Conservation (phyloP, 2,329 filamentous ascomycete species). For the Byssochlamys sp. region DNA sequence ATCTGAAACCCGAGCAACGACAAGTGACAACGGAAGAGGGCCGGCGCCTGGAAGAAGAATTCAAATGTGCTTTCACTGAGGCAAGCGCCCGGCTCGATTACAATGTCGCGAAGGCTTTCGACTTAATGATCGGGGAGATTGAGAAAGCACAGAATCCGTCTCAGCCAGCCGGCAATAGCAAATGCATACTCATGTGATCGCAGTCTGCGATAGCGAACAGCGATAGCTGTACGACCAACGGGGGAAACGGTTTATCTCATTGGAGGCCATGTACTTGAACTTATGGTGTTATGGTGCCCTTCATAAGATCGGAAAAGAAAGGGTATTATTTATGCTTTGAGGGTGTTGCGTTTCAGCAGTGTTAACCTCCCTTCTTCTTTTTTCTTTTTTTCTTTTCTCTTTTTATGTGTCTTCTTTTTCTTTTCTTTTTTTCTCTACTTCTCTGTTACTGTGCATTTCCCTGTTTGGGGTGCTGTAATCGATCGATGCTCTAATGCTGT, state of each 20-base stretch:
- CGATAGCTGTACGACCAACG: background rate
- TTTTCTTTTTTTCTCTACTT: too few relatives aligned
- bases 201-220: background rate
- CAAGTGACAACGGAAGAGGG: slow-evolving; percentile 82
- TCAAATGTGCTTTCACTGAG: slow-evolving; percentile 89
- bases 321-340: background rate
- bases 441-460: too few relatives aligned
- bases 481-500: background rate
- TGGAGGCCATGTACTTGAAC: background rate
- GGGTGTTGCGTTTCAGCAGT: background rate
- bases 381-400: too few relatives aligned
- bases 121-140: slow-evolving; percentile 86
- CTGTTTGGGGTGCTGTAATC: background rate
- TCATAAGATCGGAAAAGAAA: background rate
- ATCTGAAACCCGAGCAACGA: slow-evolving; percentile 82
- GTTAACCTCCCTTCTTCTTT: background rate
- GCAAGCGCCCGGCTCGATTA: slow-evolving; percentile 88
- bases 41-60: slow-evolving; percentile 71
- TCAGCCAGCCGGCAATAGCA: slow-evolving; percentile 68
- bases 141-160: slow-evolving; percentile 87
- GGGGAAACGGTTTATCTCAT: slow-evolving; percentile 1
- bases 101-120: slow-evolving; percentile 86
- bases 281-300: background rate
- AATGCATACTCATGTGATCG: slow-evolving; percentile 75
- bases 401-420: too few relatives aligned